Conservation (phyloP, 2,329 filamentous ascomycete species). For the Lachnellula subtilissima region DNA sequence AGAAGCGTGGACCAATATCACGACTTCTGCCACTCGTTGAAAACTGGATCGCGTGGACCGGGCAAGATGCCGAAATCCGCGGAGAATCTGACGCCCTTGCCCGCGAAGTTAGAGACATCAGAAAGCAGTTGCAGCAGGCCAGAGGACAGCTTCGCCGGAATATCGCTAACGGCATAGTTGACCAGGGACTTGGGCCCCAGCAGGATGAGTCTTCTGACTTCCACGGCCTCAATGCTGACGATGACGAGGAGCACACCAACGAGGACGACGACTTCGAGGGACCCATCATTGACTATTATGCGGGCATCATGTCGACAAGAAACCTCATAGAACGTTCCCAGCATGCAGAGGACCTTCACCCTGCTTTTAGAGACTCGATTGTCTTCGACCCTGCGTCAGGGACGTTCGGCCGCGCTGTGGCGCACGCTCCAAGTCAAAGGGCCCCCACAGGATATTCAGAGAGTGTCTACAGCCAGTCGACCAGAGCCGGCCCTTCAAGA, state of each 20-base stretch:
- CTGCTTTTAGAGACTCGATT: constrained; percentile 1
- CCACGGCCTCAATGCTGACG: neutral
- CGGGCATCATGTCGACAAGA: constrained; percentile 8
- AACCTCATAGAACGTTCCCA: neutral
- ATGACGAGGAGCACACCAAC: constrained; percentile 4
- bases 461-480: constrained; percentile 3
- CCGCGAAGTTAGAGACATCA: constrained; percentile 10
- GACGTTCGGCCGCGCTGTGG: neutral
- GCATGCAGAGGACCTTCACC: constrained; percentile 4
- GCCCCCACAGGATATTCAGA: neutral
- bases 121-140: constrained; percentile 15
- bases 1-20: constrained; percentile 7
- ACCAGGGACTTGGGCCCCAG: neutral
- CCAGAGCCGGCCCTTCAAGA: neutral
- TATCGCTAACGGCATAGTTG: constrained; percentile 1
- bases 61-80: neutral
- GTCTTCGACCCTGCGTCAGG: neutral
- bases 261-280: constrained; percentile 13
- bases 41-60: constrained; percentile 16
- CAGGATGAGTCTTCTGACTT: neutral
- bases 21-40: constrained; percentile 18
- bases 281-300: constrained; percentile 19
- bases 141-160: constrained; percentile 8
- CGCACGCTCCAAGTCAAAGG: neutral
- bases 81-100: constrained; percentile 7